Percentiles rank a stretch among this genome's conserved stretches.
phyloP scores from a whole-genome alignment of 164 flowering plant species.

The Sextonia rubra region DNA sequence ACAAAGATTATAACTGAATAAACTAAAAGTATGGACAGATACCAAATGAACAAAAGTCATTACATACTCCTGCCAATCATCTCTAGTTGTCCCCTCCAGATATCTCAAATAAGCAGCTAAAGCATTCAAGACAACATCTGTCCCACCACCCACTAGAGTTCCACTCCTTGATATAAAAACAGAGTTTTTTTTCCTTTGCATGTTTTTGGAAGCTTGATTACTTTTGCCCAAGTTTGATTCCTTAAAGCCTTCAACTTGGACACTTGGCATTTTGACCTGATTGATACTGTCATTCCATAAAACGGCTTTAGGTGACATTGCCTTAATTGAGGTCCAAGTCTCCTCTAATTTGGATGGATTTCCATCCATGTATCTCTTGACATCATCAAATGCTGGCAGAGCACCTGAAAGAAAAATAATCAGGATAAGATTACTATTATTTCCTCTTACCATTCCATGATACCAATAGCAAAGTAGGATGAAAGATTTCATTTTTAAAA shows the following conservation, averaged over 20 bases:
- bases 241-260: conserved; percentile 11
- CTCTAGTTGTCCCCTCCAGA: conserved; percentile 68
- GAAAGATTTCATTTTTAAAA: background rate
- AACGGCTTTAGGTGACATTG: conserved; percentile 33
- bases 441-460: background rate
- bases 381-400: conserved; percentile 50
- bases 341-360: conserved; percentile 23
- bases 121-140: conserved; percentile 51
- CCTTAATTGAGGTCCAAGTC: conserved; percentile 38
- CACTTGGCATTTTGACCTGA: conserved; percentile 10
- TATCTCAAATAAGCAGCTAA: conserved; percentile 77
- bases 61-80: conserved; percentile 86
- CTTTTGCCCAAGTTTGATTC: conserved; percentile 15
- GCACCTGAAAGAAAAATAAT: conserved; percentile 40
- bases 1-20: background rate
- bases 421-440: conserved; percentile 2
- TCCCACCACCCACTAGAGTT: conserved; percentile 60
- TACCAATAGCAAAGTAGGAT: background rate
- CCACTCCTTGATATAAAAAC: conserved; percentile 42
- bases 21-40: background rate
- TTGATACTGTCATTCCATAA: conserved; percentile 21
- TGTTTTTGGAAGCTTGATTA: conserved; percentile 10
- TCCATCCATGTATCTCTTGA: conserved; percentile 41
- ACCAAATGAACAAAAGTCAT: background rate
- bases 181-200: conserved; percentile 29